Evolutionary conservation across 257 asterid genomes (phyloP).

Genomic region (Lithospermum erythrorhizon): DNA sequence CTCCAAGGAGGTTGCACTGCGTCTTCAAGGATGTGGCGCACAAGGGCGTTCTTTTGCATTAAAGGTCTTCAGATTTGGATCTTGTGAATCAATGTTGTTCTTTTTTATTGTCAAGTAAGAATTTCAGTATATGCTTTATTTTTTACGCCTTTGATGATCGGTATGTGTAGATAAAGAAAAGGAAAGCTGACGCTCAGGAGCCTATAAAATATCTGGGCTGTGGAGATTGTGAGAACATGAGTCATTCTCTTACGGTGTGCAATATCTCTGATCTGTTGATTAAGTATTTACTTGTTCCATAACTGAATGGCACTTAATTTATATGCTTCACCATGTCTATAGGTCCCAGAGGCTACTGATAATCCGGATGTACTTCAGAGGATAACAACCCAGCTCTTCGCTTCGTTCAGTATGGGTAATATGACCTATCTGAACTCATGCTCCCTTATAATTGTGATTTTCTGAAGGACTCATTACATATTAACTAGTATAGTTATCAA

Average conservation of each 20-base stretch:
- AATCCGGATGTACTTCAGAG: slow-evolving; percentile 73
- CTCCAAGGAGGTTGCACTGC: slow-evolving; percentile 86
- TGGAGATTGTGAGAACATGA: slow-evolving; percentile 87
- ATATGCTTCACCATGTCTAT: slow-evolving; percentile 15
- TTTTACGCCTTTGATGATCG: neutral
- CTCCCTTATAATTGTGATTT: neutral
- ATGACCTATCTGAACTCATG: neutral
- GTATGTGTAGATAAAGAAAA: slow-evolving; percentile 65
- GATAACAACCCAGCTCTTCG: slow-evolving; percentile 68
- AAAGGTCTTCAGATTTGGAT: slow-evolving; percentile 40
- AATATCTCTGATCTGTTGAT: slow-evolving; percentile 10
- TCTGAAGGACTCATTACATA: neutral
- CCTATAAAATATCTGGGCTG: slow-evolving; percentile 88
- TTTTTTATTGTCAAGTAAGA: neutral
- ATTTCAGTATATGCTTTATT: neutral
- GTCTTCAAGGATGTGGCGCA: slow-evolving; percentile 79
- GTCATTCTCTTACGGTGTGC: slow-evolving; percentile 77
- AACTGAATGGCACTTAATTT: neutral
- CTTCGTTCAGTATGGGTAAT: slow-evolving; percentile 69
- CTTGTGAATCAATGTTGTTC: neutral
- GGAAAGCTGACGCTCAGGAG: slow-evolving; percentile 71
- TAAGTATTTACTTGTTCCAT: neutral
- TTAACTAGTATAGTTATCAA: neutral
- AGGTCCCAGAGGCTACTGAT: slow-evolving; percentile 84
- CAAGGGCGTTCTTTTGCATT: slow-evolving; percentile 78